These are phyloP conservation scores for Daldinia caldariorum DNA, from an alignment of 495 filamentous ascomycete species.

Conservation along the genomic window DNA sequence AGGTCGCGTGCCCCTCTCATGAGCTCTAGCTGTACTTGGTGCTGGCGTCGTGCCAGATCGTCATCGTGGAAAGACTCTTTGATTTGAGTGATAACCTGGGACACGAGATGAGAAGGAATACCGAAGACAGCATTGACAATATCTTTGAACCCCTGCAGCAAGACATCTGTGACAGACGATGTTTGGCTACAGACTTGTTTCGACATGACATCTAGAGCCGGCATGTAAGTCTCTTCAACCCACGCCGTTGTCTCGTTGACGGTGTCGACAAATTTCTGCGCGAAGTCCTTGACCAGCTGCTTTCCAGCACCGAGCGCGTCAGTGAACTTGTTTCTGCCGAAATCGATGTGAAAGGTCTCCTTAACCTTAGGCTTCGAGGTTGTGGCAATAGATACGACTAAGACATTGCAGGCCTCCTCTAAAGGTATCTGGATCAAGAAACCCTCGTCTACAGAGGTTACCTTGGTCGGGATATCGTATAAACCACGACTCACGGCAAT, in stretches of 20 bases:
- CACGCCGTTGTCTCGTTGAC: constrained; percentile 49
- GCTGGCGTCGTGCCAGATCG: constrained; percentile 31
- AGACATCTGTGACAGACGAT: constrained; percentile 44
- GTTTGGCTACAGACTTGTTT: constrained; percentile 49
- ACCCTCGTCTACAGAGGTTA: constrained; percentile 56
- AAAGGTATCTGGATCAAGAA: constrained; percentile 54
- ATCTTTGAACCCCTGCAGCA: constrained; percentile 42
- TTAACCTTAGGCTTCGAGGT: constrained; percentile 57
- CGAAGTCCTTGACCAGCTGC: constrained; percentile 51
- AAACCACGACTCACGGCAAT: constrained; percentile 57
- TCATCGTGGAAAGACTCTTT: constrained; percentile 41
- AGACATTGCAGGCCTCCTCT: constrained; percentile 54
- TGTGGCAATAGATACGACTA: constrained; percentile 57
- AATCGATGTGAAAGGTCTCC: constrained; percentile 57
- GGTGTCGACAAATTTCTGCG: constrained; percentile 48
- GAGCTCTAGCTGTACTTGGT: constrained; percentile 37
- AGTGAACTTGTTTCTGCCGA: constrained; percentile 51
- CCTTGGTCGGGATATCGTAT: constrained; percentile 51
- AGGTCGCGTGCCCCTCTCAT: constrained; percentile 41
- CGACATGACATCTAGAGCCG: constrained; percentile 46
- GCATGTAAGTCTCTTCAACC: constrained; percentile 48
- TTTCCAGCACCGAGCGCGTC: constrained; percentile 52
- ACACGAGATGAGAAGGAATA: constrained; percentile 31
- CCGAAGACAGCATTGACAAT: constrained; percentile 38
- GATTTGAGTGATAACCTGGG: constrained; percentile 39